These are phyloP conservation scores for Eurotiales sp. DNA, from an alignment of 2,329 filamentous ascomycete species.

Conservation along the genomic window DNA sequence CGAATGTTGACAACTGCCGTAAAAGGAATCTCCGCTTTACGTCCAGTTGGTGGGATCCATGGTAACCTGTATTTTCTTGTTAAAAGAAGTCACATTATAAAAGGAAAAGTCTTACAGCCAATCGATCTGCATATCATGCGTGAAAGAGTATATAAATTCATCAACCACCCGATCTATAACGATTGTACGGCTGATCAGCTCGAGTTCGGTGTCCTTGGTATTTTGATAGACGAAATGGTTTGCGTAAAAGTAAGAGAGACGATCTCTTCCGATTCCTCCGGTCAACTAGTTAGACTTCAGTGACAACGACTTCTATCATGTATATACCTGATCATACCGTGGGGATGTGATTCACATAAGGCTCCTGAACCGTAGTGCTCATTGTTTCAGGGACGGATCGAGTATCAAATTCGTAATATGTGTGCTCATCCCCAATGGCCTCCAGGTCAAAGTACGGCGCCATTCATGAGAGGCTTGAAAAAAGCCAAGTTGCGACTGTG, in stretches of 20 bases:
- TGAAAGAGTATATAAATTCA: conserved; percentile 64
- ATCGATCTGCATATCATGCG: conserved; percentile 60
- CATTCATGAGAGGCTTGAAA: conserved; percentile 59
- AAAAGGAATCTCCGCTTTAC: conserved; percentile 57
- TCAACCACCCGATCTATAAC: conserved; percentile 69
- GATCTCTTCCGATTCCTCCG: conserved; percentile 64
- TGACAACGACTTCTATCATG: neutral
- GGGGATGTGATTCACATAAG: conserved; percentile 74
- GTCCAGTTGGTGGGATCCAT: conserved; percentile 56
- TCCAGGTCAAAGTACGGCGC: conserved; percentile 69
- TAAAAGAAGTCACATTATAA: neutral
- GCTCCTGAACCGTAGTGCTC: conserved; percentile 75
- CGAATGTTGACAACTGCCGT: conserved; percentile 64
- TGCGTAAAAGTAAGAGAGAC: conserved; percentile 64
- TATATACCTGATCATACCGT: conserved; percentile 48
- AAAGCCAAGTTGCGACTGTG: conserved; percentile 65
- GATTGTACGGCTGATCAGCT: conserved; percentile 67
- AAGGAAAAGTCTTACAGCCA: conserved; percentile 57
- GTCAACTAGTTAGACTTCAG: conserved; percentile 44
- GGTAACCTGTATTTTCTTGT: conserved; percentile 45
- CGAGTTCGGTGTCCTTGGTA: conserved; percentile 61
- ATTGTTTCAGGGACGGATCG: conserved; percentile 69
- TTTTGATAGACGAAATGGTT: conserved; percentile 74
- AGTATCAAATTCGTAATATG: conserved; percentile 65
- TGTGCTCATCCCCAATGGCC: conserved; percentile 75